Evolutionary conservation across 2,329 filamentous ascomycete genomes (phyloP), one percentile per base, ranked within the genome.

Genomic region (Diaporthe aspalathi): DNA sequence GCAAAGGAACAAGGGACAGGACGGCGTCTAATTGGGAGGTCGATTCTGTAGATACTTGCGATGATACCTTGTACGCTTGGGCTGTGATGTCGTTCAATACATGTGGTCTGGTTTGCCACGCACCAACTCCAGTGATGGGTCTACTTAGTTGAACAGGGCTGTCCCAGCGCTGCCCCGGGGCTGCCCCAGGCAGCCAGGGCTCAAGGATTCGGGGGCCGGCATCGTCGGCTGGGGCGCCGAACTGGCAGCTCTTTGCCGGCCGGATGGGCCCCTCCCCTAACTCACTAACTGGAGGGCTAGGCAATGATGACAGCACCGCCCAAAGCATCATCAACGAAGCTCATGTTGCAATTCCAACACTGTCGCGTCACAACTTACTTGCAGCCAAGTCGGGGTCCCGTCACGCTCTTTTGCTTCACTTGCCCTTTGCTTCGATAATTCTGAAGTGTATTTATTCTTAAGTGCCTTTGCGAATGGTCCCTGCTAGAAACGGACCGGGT

Each of bases 331-430:
- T n/a, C 38, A 45, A n/a, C 38, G 60, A 22, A 50, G 29, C 24
- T 45, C 17, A 27, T 65, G 45, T 50, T 22, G 24, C 60, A 27
- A 38, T 49, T 50, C 29, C 29, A 50, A 65, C 45, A 65, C 60
- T 38, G n/a, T 50, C 60, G 60, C 43, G 45, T 65, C 45, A 49
- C 45, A 38, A 65, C 43, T 65, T 65, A 29, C 60, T 50, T 38
- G 5, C 22, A 65, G 60, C 45, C 45, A 24, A 50, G 60, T 50
- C 45, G 60, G n/a, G 29, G 9, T 24, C 29, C 49, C 43, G 52
- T 60, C 43, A 68, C 69, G 40, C 47, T 70, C 69, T 43, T 70
- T 70, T 56, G 60, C 60, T 65, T 65, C 17, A 38, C 57, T 63
- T 35, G 27, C 27, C n/a, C 43, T 27, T 50, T 65, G n/a, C 29